A percentile compares a stretch with the other conserved stretches of the same genome.
Evolutionary conservation across 768 basidiomycete species (phyloP).

Genomic region (Rhodosporidiobolus odoratus): DNA sequence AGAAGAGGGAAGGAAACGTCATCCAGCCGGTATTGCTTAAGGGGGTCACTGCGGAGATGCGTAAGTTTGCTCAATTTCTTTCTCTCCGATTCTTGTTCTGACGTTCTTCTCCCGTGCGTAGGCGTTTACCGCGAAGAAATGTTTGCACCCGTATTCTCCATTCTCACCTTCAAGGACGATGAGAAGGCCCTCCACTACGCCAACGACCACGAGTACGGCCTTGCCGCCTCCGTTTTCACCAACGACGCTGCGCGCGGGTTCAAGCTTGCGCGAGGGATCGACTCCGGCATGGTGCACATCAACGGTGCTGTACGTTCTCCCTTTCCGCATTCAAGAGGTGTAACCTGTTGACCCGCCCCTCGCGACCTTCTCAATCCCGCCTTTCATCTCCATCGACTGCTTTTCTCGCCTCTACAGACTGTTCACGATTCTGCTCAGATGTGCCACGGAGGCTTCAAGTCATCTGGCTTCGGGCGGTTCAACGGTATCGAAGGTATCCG

Average conservation of each 20-base stretch:
- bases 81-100: not conserved
- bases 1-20: conserved; percentile 26
- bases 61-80: not conserved
- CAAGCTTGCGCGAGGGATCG: conserved; percentile 43
- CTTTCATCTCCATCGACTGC: too few relatives aligned
- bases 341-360: too few relatives aligned
- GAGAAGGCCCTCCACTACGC: conserved; percentile 44
- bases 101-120: not conserved
- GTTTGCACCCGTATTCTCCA: conserved; percentile 84
- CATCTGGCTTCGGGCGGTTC: conserved; percentile 46
- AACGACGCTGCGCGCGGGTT: conserved; percentile 39
- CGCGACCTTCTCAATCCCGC: too few relatives aligned
- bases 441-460: not conserved
- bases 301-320: too few relatives aligned
- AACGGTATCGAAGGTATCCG: conserved; percentile 42
- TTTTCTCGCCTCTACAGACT: too few relatives aligned
- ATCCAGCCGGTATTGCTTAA: conserved; percentile 28
- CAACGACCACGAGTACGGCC: conserved; percentile 45
- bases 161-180: conserved; percentile 46
- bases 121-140: conserved; percentile 54
- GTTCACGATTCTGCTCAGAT: conserved; percentile 44
- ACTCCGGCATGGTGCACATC: conserved; percentile 43
- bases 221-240: conserved; percentile 45
- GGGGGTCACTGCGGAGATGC: conserved; percentile 24
- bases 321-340: too few relatives aligned